phyloP scores from a whole-genome alignment of 306 rosid genomes.

The Chamaecrista fasciculata region DNA sequence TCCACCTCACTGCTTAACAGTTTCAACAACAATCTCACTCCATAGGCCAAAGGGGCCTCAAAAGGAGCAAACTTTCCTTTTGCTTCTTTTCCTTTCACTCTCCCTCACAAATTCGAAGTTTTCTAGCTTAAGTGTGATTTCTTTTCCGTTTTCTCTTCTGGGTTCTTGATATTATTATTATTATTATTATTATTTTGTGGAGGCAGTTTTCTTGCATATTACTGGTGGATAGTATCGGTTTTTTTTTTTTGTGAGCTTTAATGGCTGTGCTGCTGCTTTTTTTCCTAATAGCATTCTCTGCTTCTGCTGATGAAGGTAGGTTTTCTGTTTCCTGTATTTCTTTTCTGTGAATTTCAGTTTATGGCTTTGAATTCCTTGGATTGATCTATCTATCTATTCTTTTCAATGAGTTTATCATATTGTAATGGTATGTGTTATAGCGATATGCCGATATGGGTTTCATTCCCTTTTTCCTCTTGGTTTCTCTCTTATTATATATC shows the following conservation, averaged over 20 bases:
- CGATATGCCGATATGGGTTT: constrained; percentile 14
- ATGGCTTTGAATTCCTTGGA: not conserved
- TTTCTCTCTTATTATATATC: not conserved
- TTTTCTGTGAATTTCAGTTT: not conserved
- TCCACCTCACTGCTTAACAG: not conserved
- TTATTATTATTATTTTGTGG: no score
- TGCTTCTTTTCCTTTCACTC: constrained; percentile 19
- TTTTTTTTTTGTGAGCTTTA: constrained; percentile 12
- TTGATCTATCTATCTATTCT: not conserved
- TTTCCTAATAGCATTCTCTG: constrained; percentile 43
- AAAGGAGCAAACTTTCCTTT: constrained; percentile 37
- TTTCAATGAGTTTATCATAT: not conserved
- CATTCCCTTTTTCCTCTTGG: not conserved
- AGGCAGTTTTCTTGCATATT: constrained; percentile 16
- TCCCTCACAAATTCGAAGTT: constrained; percentile 1
- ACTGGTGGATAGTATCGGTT: constrained; percentile 5
- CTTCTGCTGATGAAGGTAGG: constrained; percentile 64
- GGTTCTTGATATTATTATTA: constrained; percentile 23
- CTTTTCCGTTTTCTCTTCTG: constrained; percentile 13
- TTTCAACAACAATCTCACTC: not conserved
- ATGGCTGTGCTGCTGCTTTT: constrained; percentile 56
- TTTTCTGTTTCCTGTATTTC: constrained; percentile 8
- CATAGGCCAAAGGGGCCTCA: constrained; percentile 14
- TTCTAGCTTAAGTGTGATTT: not conserved
- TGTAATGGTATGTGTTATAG: not conserved